These are phyloP conservation scores for Rosa rugosa DNA, from an alignment of 306 rosid genomes.

Conservation along the genomic window DNA sequence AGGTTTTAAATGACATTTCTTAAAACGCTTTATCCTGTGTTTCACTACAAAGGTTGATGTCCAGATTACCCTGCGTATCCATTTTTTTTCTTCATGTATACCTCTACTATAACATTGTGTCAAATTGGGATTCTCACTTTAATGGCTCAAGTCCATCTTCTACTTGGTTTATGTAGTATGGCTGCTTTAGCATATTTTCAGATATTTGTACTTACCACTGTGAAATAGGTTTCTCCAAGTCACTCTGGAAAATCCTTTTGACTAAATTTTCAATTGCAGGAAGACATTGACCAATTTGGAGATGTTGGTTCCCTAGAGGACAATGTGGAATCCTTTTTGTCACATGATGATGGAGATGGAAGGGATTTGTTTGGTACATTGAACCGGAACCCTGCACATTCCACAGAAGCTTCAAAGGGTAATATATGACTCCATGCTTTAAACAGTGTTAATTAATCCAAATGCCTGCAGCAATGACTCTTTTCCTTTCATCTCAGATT, in stretches of 20 bases:
- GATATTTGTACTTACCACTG: not conserved
- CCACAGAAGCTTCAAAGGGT: slow-evolving; percentile 85
- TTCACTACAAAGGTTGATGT: not conserved
- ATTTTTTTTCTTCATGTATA: not conserved
- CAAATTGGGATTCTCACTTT: not conserved
- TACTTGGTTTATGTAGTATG: not conserved
- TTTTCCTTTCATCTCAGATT: slow-evolving; percentile 49
- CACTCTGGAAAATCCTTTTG: not conserved
- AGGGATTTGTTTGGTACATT: slow-evolving; percentile 82
- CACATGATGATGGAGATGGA: slow-evolving; percentile 89
- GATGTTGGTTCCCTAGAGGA: slow-evolving; percentile 93
- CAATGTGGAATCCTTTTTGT: slow-evolving; percentile 87
- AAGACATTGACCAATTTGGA: slow-evolving; percentile 85
- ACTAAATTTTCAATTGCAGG: slow-evolving; percentile 47
- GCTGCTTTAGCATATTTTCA: not conserved
- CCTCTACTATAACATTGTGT: not conserved
- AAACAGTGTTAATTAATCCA: slow-evolving; percentile 21
- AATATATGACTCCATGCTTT: slow-evolving; percentile 36
- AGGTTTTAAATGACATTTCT: not conserved
- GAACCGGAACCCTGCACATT: slow-evolving; percentile 74
- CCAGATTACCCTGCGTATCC: not conserved
- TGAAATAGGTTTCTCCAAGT: not conserved
- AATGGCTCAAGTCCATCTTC: not conserved
- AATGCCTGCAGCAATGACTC: slow-evolving; percentile 24
- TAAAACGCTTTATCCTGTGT: not conserved